phyloP scores from a whole-genome alignment of 805 yeast species.

The Monosporozyma solicola region DNA sequence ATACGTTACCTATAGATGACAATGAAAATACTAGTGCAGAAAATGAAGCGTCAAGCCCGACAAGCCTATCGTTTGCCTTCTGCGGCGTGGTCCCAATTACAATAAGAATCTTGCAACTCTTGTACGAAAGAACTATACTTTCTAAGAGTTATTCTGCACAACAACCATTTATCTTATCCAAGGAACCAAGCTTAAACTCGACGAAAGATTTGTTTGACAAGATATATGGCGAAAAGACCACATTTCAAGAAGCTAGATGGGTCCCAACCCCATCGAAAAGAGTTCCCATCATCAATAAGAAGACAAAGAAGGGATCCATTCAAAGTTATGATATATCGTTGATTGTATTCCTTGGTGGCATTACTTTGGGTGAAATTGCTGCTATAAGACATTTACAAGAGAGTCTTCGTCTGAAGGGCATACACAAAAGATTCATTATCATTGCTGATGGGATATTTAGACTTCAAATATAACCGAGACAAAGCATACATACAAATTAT shows the following conservation, averaged over 20 bases:
- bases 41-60: conserved; percentile 10
- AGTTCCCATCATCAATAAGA: neutral
- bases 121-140: conserved; percentile 49
- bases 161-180: conserved; percentile 27
- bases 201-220: conserved; percentile 20
- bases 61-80: conserved; percentile 45
- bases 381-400: conserved; percentile 55
- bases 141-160: conserved; percentile 29
- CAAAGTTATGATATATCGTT: conserved; percentile 28
- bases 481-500: conserved; percentile 12
- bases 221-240: conserved; percentile 16
- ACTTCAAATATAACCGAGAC: conserved; percentile 28
- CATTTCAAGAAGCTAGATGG: conserved; percentile 17
- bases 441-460: conserved; percentile 37
- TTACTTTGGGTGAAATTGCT: conserved; percentile 76
- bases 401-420: conserved; percentile 29
- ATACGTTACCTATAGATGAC: conserved; percentile 21
- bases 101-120: conserved; percentile 57
- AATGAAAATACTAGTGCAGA: conserved; percentile 5
- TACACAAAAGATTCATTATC: conserved; percentile 35
- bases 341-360: conserved; percentile 68
- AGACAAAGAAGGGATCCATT: neutral
- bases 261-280: conserved; percentile 8
- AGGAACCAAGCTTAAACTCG: conserved; percentile 17
- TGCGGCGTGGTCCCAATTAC: conserved; percentile 79